Evolutionary conservation across 225 moss, liverwort and hornwort species (phyloP), one percentile per base, ranked within the genome.

Genomic region (Sphagnum tenellum): DNA sequence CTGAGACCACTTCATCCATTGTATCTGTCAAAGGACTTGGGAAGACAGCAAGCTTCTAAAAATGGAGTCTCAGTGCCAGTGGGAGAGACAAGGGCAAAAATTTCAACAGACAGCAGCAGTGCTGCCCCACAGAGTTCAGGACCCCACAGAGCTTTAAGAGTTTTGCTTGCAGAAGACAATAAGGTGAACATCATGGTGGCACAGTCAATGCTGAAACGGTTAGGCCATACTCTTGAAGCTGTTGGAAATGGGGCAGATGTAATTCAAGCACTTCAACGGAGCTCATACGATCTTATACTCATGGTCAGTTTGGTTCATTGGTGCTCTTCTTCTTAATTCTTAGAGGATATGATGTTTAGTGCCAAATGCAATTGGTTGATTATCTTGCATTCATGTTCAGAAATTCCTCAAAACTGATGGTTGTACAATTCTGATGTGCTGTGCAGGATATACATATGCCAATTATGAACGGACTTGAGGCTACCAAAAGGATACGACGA

Each of bases 171-270:
- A 46, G 78, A 82, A 71, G 92, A 92, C 73, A 92, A 89, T 65
- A 89, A 83, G 71, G 87, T 92, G 59, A 92, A 92, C 62, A 83
- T 92, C 8, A 78, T 92, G 68, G 92, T 92, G 62, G 87, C 89
- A 9, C 85, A 89, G 74, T 76, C 85, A 12, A 92, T 92, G 92
- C 75, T 92, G 68, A 83, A 88, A 76, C 74, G 79, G 72, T 76
- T 92, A 54, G 92, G 92, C 44, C 92, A 87, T 66, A 76, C 85
- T 13, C 66, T 89, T 67, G 92, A 92, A 69, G 92, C 89, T 68
- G 89, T 89, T 65, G 80, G 60, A 72, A 92, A 89, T 61, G 92
- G 92, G 64, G 85, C 85, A 2, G 89, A 89, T 59, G 92, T 83
- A 47, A 66, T 92, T 8, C 67, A 83, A 65, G 92, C 92, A 50